Evolutionary conservation across 169 alveolate genomes (phyloP), one percentile per base, ranked within the genome.

Genomic region (Cryptosporidium sp.): DNA sequence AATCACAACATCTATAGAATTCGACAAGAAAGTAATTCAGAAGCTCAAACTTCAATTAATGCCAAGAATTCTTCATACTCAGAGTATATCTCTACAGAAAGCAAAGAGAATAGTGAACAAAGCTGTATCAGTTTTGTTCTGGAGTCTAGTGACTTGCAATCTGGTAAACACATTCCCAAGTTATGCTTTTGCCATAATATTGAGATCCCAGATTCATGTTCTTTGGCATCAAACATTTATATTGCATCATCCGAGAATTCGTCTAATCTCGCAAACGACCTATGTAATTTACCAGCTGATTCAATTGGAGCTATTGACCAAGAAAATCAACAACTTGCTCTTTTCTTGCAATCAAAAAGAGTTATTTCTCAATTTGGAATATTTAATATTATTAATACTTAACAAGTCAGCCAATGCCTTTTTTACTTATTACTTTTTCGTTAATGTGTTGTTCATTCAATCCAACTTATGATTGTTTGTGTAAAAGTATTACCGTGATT

Each of bases 271-370:
- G 89, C 89, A 4, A 65, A 29, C 41, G 75, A 80, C 68, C 23
- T 80, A 35, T 29, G 74, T 23, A 80, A 80, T 65, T 23, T 80
- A 6, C 89, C 89, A 43, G 52, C 65, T 35, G 89, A 80, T 80
- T 80, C 89, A n/a, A 80, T 80, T 80, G 89, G 89, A 35, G 89
- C 89, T 43, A 80, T 80, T 58, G 89, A 80, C 50, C 80, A 61
- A n/a, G 89, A 80, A 50, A 80, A 62, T 50, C 89, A 61, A 18
- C 89, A 80, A 65, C 74, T 59, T 31, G 89, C 80, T 31, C 89
- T 62, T 26, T 62, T 80, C 23, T 21, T 80, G 29, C 89, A 80
- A 12, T 80, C 89, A 23, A 59, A 43, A 9, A 80, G 89, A 18
- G 75, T 65, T n/a, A 9, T 80, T 67, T 61, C 89, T 61, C 89